These are phyloP conservation scores for Cyathus striatus DNA, from an alignment of 768 basidiomycete species.

Conservation along the genomic window DNA sequence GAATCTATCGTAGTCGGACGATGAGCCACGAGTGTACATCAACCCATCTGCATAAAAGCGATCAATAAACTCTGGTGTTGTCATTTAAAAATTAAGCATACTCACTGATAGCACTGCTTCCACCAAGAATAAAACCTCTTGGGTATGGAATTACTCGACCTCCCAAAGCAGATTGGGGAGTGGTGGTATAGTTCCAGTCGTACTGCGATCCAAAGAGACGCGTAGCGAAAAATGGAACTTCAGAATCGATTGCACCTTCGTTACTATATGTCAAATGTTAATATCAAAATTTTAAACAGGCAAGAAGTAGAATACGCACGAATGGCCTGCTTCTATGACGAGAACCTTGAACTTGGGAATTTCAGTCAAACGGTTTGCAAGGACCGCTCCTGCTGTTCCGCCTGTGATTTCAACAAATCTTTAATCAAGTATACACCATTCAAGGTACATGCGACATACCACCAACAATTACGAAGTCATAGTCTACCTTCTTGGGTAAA, in stretches of 20 bases:
- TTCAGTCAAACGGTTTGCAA: constrained; percentile 12
- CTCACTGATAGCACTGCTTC: constrained; percentile 24
- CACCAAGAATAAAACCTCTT: constrained; percentile 24
- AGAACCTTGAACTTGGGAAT: constrained; percentile 9
- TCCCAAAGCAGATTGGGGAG: constrained; percentile 21
- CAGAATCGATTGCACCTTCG: constrained; percentile 7
- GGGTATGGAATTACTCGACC: constrained; percentile 18
- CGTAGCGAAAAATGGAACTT: constrained; percentile 11
- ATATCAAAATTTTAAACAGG: background rate
- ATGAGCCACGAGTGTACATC: constrained; percentile 23
- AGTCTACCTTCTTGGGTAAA: constrained; percentile 4
- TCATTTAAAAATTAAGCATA: constrained; percentile 6
- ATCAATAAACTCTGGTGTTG: background rate
- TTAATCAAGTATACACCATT: background rate
- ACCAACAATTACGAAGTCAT: constrained; percentile 19
- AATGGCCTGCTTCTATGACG: constrained; percentile 12
- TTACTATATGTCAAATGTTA: constrained; percentile 6
- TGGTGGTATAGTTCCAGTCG: constrained; percentile 33
- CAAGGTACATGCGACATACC: constrained; percentile 6
- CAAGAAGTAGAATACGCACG: constrained; percentile 4
- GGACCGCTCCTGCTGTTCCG: constrained; percentile 15
- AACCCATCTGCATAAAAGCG: constrained; percentile 12
- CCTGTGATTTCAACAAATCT: constrained; percentile 4
- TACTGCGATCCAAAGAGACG: constrained; percentile 9
- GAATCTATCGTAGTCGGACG: constrained; percentile 48